These are phyloP conservation scores for Gaultheria prostrata DNA, from an alignment of 148 eudicot species.

Conservation along the genomic window DNA sequence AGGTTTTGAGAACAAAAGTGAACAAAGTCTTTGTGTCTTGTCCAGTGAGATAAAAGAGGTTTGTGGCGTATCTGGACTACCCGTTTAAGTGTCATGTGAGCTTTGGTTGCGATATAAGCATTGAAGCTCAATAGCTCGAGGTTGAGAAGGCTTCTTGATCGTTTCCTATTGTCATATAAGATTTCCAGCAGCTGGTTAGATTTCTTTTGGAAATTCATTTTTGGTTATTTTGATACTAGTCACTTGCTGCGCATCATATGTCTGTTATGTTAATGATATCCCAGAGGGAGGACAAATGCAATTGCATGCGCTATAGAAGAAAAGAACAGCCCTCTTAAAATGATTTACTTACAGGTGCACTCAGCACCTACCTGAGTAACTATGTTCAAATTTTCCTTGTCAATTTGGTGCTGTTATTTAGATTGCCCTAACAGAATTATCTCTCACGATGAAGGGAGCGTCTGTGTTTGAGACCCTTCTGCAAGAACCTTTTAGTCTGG, in stretches of 20 bases:
- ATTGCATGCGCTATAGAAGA: not conserved
- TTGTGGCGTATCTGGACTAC: constrained; percentile 4
- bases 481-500: not conserved
- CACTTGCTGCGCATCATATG: not conserved
- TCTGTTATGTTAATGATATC: not conserved
- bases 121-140: not conserved
- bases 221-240: not conserved
- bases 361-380: not conserved
- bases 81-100: not conserved
- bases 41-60: constrained; percentile 1
- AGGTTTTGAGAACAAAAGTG: too few relatives aligned
- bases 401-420: constrained; percentile 2
- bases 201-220: not conserved
- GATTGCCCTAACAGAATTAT: not conserved
- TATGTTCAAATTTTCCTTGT: not conserved
- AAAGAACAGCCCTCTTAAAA: not conserved
- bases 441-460: not conserved
- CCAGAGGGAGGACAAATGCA: not conserved
- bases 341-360: not conserved
- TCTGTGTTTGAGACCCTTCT: not conserved
- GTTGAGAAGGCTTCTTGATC: not conserved
- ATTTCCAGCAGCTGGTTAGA: not conserved
- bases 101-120: not conserved
- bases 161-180: not conserved
- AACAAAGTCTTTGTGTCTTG: not conserved